Evolutionary conservation across 768 basidiomycete genomes (phyloP).

Genomic region (Pleurotus sapidus): DNA sequence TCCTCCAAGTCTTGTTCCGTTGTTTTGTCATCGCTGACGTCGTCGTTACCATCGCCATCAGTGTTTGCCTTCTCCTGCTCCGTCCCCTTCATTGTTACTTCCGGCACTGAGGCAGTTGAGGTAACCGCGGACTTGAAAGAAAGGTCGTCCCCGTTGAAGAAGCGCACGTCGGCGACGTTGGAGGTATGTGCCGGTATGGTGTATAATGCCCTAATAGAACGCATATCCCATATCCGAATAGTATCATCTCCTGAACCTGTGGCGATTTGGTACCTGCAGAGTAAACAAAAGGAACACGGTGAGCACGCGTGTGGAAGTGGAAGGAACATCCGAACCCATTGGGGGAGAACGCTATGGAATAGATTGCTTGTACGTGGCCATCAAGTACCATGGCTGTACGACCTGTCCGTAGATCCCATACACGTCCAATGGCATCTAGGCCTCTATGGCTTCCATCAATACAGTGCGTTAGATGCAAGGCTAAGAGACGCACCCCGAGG

Average conservation of each 20-base stretch:
- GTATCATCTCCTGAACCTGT: slow-evolving; percentile 98
- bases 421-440: slow-evolving; percentile 92
- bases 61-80: slow-evolving; percentile 29
- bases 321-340: slow-evolving; percentile 70
- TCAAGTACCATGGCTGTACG: slow-evolving; percentile 97
- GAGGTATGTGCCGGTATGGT: slow-evolving; percentile 96
- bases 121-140: slow-evolving; percentile 38
- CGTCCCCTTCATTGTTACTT: slow-evolving; percentile 50
- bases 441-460: slow-evolving; percentile 50
- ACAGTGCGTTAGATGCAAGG: neutral
- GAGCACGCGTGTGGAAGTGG: neutral
- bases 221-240: slow-evolving; percentile 98
- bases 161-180: slow-evolving; percentile 92
- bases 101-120: slow-evolving; percentile 22
- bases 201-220: slow-evolving; percentile 87
- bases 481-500: slow-evolving; percentile 72
- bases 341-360: slow-evolving; percentile 89
- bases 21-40: slow-evolving; percentile 28
- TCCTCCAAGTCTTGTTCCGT: slow-evolving; percentile 35
- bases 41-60: slow-evolving; percentile 27
- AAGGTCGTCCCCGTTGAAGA: slow-evolving; percentile 73
- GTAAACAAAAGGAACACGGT: slow-evolving; percentile 3
- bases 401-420: slow-evolving; percentile 96
- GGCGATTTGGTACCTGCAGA: slow-evolving; percentile 87
- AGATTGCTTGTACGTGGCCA: slow-evolving; percentile 92